Evolutionary conservation across 345 rosid genomes (phyloP).

Genomic region (Eucalyptus tenuipes): DNA sequence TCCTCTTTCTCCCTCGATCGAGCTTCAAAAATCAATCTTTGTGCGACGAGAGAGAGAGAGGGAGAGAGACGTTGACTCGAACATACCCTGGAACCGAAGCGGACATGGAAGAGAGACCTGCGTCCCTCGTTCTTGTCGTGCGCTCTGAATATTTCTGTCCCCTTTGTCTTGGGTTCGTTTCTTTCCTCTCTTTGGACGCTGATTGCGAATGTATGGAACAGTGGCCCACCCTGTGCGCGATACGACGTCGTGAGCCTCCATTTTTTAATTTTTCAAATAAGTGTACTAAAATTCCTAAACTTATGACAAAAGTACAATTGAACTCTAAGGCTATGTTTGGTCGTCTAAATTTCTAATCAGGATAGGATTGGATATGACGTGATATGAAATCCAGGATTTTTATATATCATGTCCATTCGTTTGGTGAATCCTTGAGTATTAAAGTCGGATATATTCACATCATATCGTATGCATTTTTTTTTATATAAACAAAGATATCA

Average conservation of each 20-base stretch:
- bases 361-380: too few species aligned
- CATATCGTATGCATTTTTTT: too few species aligned
- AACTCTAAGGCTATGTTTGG: too few species aligned
- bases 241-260: neutral
- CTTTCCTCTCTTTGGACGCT: neutral
- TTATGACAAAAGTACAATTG: rapidly evolving
- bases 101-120: neutral
- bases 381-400: too few species aligned
- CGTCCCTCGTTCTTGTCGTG: neutral
- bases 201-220: neutral
- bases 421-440: too few species aligned
- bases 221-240: neutral
- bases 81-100: neutral
- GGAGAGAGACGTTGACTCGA: neutral
- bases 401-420: too few species aligned
- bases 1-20: neutral
- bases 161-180: neutral
- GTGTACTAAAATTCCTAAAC: neutral
- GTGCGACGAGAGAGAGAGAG: neutral
- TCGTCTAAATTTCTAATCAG: too few species aligned
- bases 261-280: neutral
- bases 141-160: neutral
- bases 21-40: neutral
- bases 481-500: too few species aligned
- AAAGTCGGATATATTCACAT: too few species aligned